phyloP scores from a whole-genome alignment of 1,284 basidiomycete genomes.

The Cryptococcus depauperatus region DNA sequence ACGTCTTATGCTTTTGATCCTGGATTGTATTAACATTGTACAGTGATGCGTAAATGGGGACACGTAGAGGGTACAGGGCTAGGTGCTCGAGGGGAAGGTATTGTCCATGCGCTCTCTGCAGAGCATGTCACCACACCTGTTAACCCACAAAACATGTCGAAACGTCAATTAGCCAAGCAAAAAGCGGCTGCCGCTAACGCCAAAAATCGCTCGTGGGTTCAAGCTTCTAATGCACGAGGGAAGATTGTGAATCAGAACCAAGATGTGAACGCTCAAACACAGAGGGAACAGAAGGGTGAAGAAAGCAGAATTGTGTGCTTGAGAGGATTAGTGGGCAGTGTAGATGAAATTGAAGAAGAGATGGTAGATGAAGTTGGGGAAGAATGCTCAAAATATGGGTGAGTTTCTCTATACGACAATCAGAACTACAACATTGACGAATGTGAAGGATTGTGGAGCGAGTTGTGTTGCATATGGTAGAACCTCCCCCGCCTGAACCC shows the following conservation, averaged over 20 bases:
- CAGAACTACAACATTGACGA: conserved; percentile 26
- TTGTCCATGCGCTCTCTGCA: conserved; percentile 74
- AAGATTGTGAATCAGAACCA: conserved; percentile 81
- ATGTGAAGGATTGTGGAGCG: conserved; percentile 74
- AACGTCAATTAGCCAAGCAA: conserved; percentile 34
- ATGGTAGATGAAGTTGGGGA: conserved; percentile 74
- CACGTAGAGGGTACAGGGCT: conserved; percentile 87
- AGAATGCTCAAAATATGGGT: conserved; percentile 52
- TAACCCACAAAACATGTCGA: conserved; percentile 25
- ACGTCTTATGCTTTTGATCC: conserved; percentile 48
- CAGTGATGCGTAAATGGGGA: conserved; percentile 65
- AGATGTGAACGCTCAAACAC: conserved; percentile 62
- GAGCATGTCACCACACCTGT: conserved; percentile 47
- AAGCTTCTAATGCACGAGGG: conserved; percentile 53
- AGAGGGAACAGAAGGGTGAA: conserved; percentile 70
- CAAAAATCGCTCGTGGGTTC: conserved; percentile 33
- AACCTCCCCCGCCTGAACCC: conserved; percentile 54
- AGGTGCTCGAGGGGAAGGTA: conserved; percentile 71
- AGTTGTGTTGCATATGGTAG: conserved; percentile 70
- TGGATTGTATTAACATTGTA: conserved; percentile 49
- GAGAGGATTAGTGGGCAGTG: conserved; percentile 72
- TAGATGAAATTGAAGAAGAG: conserved; percentile 77
- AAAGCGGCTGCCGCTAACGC: conserved; percentile 37
- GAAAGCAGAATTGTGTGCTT: conserved; percentile 79
- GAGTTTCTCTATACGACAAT: conserved; percentile 31